Conservation (phyloP, 2,329 filamentous ascomycete genomes). For the Exophiala xenobiotica region DNA sequence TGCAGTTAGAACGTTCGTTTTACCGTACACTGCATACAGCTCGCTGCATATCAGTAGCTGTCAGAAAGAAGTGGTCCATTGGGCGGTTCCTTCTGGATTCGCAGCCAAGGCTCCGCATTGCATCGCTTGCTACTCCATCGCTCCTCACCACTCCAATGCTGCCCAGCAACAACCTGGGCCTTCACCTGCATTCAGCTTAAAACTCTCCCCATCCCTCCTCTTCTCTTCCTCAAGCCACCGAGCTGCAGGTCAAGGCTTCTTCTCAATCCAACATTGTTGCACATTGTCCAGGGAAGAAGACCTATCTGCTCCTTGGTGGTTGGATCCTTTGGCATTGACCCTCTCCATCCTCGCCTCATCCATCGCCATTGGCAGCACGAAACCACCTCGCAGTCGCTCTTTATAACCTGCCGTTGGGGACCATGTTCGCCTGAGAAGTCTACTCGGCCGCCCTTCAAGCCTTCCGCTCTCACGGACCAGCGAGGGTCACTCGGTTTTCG, state of each 20-base stretch:
- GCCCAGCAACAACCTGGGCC: constrained; percentile 28
- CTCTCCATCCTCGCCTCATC: constrained; percentile 3
- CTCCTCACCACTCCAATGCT: constrained; percentile 21
- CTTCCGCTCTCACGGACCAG: constrained; percentile 8
- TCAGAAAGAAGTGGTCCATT: constrained; percentile 1
- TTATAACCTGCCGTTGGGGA: constrained; percentile 8
- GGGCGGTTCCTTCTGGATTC: constrained; percentile 3
- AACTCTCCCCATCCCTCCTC: constrained; percentile 14
- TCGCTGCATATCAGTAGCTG: background rate
- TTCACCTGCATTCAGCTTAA: constrained; percentile 22
- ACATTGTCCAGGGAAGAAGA: constrained; percentile 14
- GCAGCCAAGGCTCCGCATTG: constrained; percentile 2
- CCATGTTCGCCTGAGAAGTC: constrained; percentile 15
- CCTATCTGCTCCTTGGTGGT: constrained; percentile 16
- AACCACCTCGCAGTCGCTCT: constrained; percentile 5
- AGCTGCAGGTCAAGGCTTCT: constrained; percentile 26
- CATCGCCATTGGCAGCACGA: constrained; percentile 3
- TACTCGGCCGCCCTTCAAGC: constrained; percentile 7
- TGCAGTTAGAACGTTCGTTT: background rate
- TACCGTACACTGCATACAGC: constrained; percentile 1
- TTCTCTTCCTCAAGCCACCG: constrained; percentile 22
- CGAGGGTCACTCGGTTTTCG: background rate
- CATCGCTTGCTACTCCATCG: constrained; percentile 11
- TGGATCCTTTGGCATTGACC: constrained; percentile 7
- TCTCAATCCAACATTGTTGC: constrained; percentile 16